Percentiles rank a stretch among this genome's conserved stretches.
phyloP scores from a whole-genome alignment of 2,329 filamentous ascomycete genomes.

The Chaetomiaceae sp. region DNA sequence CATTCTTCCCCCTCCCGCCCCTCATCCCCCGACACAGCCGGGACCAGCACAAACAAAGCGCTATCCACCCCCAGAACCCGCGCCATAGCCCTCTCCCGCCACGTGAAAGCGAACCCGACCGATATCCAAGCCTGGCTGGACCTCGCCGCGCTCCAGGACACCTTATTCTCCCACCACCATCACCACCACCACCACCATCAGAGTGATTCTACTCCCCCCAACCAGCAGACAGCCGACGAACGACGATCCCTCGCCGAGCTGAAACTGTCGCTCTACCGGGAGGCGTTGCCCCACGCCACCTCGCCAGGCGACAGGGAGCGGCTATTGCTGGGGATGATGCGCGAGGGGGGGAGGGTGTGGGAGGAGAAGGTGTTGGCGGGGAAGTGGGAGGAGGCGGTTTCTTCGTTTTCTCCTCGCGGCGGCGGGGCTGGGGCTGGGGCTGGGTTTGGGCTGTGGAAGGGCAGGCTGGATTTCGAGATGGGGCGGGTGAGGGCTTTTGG shows the following conservation, averaged over 20 bases:
- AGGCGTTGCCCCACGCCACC: constrained; percentile 60
- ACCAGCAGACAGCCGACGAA: constrained; percentile 52
- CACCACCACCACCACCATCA: constrained; percentile 25
- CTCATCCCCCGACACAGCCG: constrained; percentile 30
- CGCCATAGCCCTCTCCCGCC: constrained; percentile 58
- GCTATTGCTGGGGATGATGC: constrained; percentile 66
- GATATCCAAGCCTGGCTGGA: constrained; percentile 71
- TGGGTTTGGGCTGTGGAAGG: constrained; percentile 66
- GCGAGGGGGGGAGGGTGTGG: constrained; percentile 73
- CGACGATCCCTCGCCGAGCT: constrained; percentile 68
- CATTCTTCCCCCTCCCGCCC: constrained; percentile 27
- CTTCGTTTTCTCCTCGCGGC: no score
- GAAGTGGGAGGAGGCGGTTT: constrained; percentile 61
- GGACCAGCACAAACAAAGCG: neutral
- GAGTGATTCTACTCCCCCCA: no score
- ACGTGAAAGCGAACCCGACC: constrained; percentile 60
- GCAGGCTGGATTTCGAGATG: constrained; percentile 69
- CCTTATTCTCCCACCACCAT: constrained; percentile 54
- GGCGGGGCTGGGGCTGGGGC: constrained; percentile 39
- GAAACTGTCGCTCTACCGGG: constrained; percentile 73
- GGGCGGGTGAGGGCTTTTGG: constrained; percentile 62
- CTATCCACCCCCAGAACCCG: constrained; percentile 50
- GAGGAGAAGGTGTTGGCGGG: constrained; percentile 54
- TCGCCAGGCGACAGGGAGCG: constrained; percentile 48
- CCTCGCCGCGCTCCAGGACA: constrained; percentile 74